phyloP scores from a whole-genome alignment of 2,329 filamentous ascomycete genomes.

The Pseudocercospora pini-densiflorae region DNA sequence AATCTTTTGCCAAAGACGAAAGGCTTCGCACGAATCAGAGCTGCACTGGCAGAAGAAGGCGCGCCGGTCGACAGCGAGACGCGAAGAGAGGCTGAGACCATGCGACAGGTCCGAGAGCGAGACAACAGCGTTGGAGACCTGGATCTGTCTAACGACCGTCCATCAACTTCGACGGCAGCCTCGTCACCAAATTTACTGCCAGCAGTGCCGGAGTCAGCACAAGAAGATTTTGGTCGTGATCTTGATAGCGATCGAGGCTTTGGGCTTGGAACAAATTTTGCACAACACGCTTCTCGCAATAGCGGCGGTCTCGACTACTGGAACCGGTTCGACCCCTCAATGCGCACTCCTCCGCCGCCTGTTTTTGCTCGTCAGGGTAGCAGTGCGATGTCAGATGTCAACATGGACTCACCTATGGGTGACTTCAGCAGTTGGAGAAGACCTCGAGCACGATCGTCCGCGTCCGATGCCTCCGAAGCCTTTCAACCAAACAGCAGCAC shows the following conservation, averaged over 20 bases:
- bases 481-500: slow-evolving; percentile 27
- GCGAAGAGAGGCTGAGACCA: slow-evolving; percentile 89
- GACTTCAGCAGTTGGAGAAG: slow-evolving; percentile 34
- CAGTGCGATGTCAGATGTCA: slow-evolving; percentile 65
- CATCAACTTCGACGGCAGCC: slow-evolving; percentile 61
- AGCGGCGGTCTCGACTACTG: slow-evolving; percentile 76
- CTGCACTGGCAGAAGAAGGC: slow-evolving; percentile 84
- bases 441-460: slow-evolving; percentile 38
- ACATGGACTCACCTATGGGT: slow-evolving; percentile 68
- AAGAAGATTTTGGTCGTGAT: slow-evolving; percentile 74
- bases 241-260: slow-evolving; percentile 43
- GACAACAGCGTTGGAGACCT: slow-evolving; percentile 59
- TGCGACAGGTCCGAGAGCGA: slow-evolving; percentile 91
- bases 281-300: slow-evolving; percentile 72
- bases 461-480: slow-evolving; percentile 40
- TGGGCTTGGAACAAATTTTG: slow-evolving; percentile 69
- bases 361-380: slow-evolving; percentile 62
- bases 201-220: slow-evolving; percentile 60
- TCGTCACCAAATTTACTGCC: slow-evolving; percentile 70
- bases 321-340: slow-evolving; percentile 75
- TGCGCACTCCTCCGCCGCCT: slow-evolving; percentile 65
- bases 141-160: slow-evolving; percentile 40
- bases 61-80: slow-evolving; percentile 88
- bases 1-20: slow-evolving; percentile 96
- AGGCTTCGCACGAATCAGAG: slow-evolving; percentile 89